phyloP scores from a whole-genome alignment of 768 basidiomycete species.

The Lactarius sanguifluus region DNA sequence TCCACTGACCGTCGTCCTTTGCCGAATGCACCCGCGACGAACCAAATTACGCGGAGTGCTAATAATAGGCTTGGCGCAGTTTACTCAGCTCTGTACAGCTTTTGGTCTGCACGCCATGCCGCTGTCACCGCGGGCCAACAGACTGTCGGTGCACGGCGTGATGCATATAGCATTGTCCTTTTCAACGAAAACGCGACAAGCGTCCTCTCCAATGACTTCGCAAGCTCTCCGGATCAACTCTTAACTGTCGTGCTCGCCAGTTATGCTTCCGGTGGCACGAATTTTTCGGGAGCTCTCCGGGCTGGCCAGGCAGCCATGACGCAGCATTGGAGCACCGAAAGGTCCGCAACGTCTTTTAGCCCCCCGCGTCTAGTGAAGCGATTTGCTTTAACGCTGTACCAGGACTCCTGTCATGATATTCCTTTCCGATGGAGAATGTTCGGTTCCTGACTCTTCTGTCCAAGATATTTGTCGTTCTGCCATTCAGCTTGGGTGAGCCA shows the following conservation, averaged over 20 bases:
- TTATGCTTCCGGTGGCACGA: too few species aligned
- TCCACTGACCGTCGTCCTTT: constrained; percentile 37
- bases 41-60: constrained; percentile 38
- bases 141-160: constrained; percentile 39
- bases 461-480: constrained; percentile 45
- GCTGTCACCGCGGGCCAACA: constrained; percentile 35
- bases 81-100: constrained; percentile 52
- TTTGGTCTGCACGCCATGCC: constrained; percentile 54
- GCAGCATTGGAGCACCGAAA: too few species aligned
- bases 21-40: constrained; percentile 42
- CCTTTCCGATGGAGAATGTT: constrained; percentile 56
- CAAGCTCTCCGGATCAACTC: too few species aligned
- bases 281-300: too few species aligned
- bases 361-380: constrained; percentile 22
- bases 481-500: constrained; percentile 43
- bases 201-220: too few species aligned
- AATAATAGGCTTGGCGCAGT: constrained; percentile 60
- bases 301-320: too few species aligned
- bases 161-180: constrained; percentile 43
- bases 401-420: constrained; percentile 49
- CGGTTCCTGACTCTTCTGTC: constrained; percentile 36
- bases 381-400: too few species aligned
- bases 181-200: too few species aligned
- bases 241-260: too few species aligned
- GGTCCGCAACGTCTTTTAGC: too few species aligned